These are phyloP conservation scores for Macrocystidia cucumis DNA, from an alignment of 1,284 basidiomycete species.

Conservation along the genomic window DNA sequence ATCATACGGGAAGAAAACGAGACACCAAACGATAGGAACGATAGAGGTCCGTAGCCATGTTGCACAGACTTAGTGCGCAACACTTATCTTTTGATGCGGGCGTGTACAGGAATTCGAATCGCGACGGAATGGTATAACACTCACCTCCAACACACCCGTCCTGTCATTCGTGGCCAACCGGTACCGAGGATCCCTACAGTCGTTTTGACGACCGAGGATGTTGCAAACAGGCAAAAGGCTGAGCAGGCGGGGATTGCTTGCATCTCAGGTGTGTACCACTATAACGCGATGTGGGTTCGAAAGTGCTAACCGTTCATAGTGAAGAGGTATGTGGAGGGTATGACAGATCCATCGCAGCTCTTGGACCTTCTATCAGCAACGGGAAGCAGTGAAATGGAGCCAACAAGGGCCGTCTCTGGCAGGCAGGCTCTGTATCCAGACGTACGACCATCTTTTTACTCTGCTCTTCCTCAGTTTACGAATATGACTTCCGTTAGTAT, in stretches of 20 bases:
- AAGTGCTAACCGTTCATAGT: slow-evolving; percentile 32
- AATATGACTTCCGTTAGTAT: slow-evolving; percentile 49
- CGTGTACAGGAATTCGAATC: slow-evolving; percentile 67
- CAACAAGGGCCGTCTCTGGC: slow-evolving; percentile 43
- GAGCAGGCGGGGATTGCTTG: slow-evolving; percentile 59
- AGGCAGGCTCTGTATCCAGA: slow-evolving; percentile 72
- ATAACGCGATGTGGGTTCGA: slow-evolving; percentile 2
- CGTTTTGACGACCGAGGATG: slow-evolving; percentile 87
- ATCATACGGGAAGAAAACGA: slow-evolving; percentile 68
- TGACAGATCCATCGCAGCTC: slow-evolving; percentile 56
- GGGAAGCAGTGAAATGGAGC: slow-evolving; percentile 53
- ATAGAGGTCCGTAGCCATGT: slow-evolving; percentile 54
- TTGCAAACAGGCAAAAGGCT: slow-evolving; percentile 76
- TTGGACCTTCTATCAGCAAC: slow-evolving; percentile 75
- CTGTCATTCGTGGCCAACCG: slow-evolving; percentile 40
- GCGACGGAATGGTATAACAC: slow-evolving; percentile 80
- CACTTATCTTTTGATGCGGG: background rate
- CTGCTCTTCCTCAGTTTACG: slow-evolving; percentile 1
- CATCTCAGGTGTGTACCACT: slow-evolving; percentile 44
- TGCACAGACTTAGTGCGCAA: background rate
- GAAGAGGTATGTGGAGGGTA: slow-evolving; percentile 73
- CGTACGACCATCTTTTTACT: slow-evolving; percentile 27
- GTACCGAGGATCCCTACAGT: slow-evolving; percentile 47
- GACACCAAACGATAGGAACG: slow-evolving; percentile 88
- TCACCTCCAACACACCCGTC: slow-evolving; percentile 55